These are phyloP conservation scores for Ceratonia siliqua DNA, from an alignment of 306 rosid genomes.

Conservation along the genomic window DNA sequence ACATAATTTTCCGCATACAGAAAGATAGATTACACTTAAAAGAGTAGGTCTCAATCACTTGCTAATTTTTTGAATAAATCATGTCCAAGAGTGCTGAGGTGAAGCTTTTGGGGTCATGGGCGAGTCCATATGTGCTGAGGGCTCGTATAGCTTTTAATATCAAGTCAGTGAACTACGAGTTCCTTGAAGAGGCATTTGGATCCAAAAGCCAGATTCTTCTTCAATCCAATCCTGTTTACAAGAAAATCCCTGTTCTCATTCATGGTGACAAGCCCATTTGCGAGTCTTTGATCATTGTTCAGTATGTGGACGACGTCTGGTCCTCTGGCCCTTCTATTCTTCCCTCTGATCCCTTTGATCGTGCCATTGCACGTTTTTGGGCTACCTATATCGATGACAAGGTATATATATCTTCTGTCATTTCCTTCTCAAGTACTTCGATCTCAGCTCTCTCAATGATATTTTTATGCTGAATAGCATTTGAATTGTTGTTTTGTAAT, in stretches of 20 bases:
- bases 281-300: conserved; percentile 57
- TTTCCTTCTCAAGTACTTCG: no score
- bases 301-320: conserved; percentile 64
- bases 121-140: conserved; percentile 52
- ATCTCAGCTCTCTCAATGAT: no score
- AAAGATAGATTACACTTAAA: no score
- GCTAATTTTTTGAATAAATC: background rate
- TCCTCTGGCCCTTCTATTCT: conserved; percentile 46
- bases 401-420: conserved; percentile 23
- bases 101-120: conserved; percentile 60
- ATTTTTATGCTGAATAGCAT: no score
- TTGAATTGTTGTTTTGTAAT: background rate
- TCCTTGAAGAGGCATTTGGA: conserved; percentile 36
- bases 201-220: conserved; percentile 58
- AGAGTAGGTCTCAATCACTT: no score
- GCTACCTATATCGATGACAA: conserved; percentile 53
- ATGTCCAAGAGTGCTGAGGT: conserved; percentile 45
- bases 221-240: conserved; percentile 57
- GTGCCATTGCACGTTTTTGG: conserved; percentile 69
- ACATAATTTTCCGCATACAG: no score
- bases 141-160: conserved; percentile 48
- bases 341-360: conserved; percentile 56
- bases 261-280: conserved; percentile 51
- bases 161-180: conserved; percentile 49
- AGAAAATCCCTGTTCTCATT: conserved; percentile 63